A percentile compares a stretch with the other conserved stretches of the same genome.
Evolutionary conservation across 768 basidiomycete genomes (phyloP).

Genomic region (Boletus rubropictus): DNA sequence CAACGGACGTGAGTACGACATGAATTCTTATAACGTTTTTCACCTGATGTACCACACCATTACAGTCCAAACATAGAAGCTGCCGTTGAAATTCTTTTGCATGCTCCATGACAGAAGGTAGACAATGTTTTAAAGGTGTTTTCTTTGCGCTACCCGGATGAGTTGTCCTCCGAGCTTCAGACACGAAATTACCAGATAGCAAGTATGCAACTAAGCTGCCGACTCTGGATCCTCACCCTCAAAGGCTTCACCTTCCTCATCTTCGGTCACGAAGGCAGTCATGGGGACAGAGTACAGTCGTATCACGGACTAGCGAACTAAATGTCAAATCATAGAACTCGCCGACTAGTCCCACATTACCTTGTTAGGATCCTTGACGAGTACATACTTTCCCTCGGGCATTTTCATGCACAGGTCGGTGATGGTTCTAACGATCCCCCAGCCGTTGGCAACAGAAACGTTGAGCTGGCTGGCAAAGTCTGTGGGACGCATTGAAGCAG

Average conservation of each 20-base stretch:
- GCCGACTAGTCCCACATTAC: slow-evolving; percentile 39
- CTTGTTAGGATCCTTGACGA: slow-evolving; percentile 97
- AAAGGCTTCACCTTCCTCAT: slow-evolving; percentile 52
- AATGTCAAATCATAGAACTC: slow-evolving; percentile 4
- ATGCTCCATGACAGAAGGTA: slow-evolving; percentile 27
- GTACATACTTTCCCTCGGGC: slow-evolving; percentile 96
- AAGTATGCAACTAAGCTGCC: slow-evolving; percentile 19
- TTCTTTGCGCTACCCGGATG: background rate
- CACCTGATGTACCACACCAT: slow-evolving; percentile 4
- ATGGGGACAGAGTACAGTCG: slow-evolving; percentile 90
- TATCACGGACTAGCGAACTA: slow-evolving; percentile 69
- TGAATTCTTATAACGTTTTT: slow-evolving; percentile 1
- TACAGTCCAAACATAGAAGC: slow-evolving; percentile 69
- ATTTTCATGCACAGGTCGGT: slow-evolving; percentile 93
- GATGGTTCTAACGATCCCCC: slow-evolving; percentile 96
- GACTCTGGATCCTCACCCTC: slow-evolving; percentile 40
- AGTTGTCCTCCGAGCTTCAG: background rate
- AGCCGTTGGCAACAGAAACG: slow-evolving; percentile 90
- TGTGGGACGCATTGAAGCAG: slow-evolving; percentile 87
- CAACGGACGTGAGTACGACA: slow-evolving; percentile 62
- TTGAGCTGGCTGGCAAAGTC: slow-evolving; percentile 96
- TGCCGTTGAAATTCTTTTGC: slow-evolving; percentile 76
- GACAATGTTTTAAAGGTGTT: background rate
- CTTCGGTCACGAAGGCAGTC: slow-evolving; percentile 78
- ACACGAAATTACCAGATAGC: background rate